Conservation (phyloP, 106 monocot species). For the Narthecium ossifragum region DNA sequence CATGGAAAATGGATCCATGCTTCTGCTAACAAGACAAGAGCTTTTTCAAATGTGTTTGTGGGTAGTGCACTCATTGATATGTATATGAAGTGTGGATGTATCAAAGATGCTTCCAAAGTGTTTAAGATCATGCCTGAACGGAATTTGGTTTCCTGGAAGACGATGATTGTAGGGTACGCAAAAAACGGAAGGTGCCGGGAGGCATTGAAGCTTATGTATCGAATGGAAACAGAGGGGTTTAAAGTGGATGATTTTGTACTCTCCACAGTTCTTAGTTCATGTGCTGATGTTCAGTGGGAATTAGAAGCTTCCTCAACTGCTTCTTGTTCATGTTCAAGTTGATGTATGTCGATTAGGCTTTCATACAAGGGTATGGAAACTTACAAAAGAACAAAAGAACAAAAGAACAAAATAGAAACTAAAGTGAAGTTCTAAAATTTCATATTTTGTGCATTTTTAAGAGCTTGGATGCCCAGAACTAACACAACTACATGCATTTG, state of each 20-base stretch:
- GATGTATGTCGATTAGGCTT: constrained; percentile 7
- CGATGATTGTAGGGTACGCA: constrained; percentile 72
- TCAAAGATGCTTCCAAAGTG: constrained; percentile 54
- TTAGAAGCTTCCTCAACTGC: constrained; percentile 1
- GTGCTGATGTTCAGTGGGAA: constrained; percentile 48
- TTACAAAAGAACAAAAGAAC: too few relatives aligned
- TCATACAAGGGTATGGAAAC: too few relatives aligned
- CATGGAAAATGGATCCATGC: constrained; percentile 76
- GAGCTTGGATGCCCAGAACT: too few relatives aligned
- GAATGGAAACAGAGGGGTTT: constrained; percentile 74
- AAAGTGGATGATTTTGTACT: constrained; percentile 68
- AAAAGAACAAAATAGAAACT: too few relatives aligned
- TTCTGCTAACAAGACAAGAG: constrained; percentile 46
- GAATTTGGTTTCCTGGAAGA: constrained; percentile 84
- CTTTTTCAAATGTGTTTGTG: constrained; percentile 63
- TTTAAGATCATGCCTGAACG: constrained; percentile 67
- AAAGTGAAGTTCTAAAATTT: too few relatives aligned
- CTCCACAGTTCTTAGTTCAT: constrained; percentile 53
- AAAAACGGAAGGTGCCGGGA: constrained; percentile 73
- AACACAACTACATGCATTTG: too few relatives aligned
- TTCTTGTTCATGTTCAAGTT: constrained; percentile 10
- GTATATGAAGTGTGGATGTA: constrained; percentile 72
- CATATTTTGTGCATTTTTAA: too few relatives aligned
- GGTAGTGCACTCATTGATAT: constrained; percentile 75
- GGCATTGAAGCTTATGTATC: constrained; percentile 67